Evolutionary conservation across 2,329 filamentous ascomycete species (phyloP).

Genomic region (Lasiodiplodia citricola): DNA sequence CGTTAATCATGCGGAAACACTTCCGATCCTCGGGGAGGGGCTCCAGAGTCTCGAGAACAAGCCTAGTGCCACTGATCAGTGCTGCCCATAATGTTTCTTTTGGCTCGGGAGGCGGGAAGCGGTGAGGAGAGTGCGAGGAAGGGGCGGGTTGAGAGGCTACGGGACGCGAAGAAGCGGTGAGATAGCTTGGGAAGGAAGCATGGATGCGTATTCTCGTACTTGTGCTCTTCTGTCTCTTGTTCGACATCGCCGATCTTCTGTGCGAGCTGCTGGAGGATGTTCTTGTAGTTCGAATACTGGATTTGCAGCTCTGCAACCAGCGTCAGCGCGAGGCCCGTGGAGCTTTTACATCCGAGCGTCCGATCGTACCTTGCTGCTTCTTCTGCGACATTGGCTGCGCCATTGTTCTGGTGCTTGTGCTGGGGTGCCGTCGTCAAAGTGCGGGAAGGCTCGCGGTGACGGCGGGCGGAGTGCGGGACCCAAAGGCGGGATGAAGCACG

Average conservation of each 20-base stretch:
- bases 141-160: constrained; percentile 13
- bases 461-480: constrained; percentile 17
- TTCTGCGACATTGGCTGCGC: constrained; percentile 54
- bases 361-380: constrained; percentile 72
- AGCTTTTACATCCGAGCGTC: not conserved
- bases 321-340: constrained; percentile 19
- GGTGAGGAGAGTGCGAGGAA: constrained; percentile 31
- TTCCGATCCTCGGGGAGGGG: constrained; percentile 86
- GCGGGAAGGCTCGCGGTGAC: constrained; percentile 15
- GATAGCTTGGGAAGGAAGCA: constrained; percentile 30
- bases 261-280: constrained; percentile 84
- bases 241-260: constrained; percentile 98
- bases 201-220: constrained; percentile 63
- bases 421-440: constrained; percentile 11
- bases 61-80: constrained; percentile 59
- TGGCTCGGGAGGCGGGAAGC: constrained; percentile 26
- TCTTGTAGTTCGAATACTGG: constrained; percentile 79
- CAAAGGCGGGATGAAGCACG: constrained; percentile 11
- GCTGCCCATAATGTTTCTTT: not conserved
- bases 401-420: constrained; percentile 38
- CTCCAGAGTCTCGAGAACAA: constrained; percentile 89
- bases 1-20: constrained; percentile 99
- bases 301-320: constrained; percentile 72
- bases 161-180: constrained; percentile 31
- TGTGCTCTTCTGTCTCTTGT: constrained; percentile 96